Percentiles rank a stretch among this genome's conserved stretches.
Conservation (phyloP, 2,329 filamentous ascomycete genomes). For the Fusarium sp. region DNA sequence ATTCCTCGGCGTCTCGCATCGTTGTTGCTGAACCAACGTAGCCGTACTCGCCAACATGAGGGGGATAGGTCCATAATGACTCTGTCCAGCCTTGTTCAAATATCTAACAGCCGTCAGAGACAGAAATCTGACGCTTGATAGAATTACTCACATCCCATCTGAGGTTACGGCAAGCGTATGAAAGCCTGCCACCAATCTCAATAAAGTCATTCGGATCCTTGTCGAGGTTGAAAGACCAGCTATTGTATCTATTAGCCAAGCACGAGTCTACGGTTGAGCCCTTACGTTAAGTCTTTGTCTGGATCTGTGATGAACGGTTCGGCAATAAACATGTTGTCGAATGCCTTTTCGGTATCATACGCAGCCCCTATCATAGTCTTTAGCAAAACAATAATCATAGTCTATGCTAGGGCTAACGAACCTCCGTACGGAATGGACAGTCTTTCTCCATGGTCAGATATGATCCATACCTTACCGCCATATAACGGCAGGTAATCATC, state of each 20-base stretch:
- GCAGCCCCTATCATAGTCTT: constrained; percentile 48
- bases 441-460: constrained; percentile 55
- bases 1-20: constrained; percentile 52
- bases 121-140: not conserved
- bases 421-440: constrained; percentile 59
- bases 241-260: constrained; percentile 26
- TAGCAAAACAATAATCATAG: not conserved
- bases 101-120: constrained; percentile 47
- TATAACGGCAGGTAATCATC: constrained; percentile 58
- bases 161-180: constrained; percentile 52
- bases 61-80: constrained; percentile 58
- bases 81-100: constrained; percentile 56
- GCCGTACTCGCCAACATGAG: constrained; percentile 52
- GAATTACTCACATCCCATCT: constrained; percentile 53
- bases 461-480: constrained; percentile 58
- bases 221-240: constrained; percentile 52
- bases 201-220: constrained; percentile 48
- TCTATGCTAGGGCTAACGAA: constrained; percentile 13
- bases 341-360: constrained; percentile 56
- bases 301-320: constrained; percentile 46
- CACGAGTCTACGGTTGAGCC: not conserved
- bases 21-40: constrained; percentile 59
- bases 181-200: constrained; percentile 47
- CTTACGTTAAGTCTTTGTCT: constrained; percentile 46
- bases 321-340: constrained; percentile 53